Evolutionary conservation across 352 stramenopile genomes (phyloP).

Genomic region (Aphanomyces cochlioides): DNA sequence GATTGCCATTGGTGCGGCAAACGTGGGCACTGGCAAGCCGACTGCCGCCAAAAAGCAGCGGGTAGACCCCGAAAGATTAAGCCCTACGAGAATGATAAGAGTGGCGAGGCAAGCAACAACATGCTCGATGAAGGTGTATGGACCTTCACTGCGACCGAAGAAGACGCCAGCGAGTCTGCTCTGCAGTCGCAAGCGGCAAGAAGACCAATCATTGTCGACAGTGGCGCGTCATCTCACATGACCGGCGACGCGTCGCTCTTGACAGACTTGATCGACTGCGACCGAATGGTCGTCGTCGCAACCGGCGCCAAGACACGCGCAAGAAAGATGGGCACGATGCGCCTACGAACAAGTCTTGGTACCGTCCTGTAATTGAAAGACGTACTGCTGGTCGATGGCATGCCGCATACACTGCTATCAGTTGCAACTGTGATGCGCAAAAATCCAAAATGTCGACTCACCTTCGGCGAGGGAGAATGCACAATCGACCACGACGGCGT

Average conservation of each 20-base stretch:
- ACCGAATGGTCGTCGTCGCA: conserved; percentile 1
- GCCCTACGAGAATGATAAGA: too few species aligned
- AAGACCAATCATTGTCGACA: neutral
- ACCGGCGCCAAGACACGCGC: conserved; percentile 1
- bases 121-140: too few species aligned
- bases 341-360: neutral
- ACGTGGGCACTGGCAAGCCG: neutral
- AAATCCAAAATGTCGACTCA: conserved; percentile 5
- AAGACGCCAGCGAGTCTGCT: too few species aligned
- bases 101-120: too few species aligned
- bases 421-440: neutral
- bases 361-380: neutral
- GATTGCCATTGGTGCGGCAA: neutral
- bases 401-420: neutral
- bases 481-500: neutral
- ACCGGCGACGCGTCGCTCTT: neutral
- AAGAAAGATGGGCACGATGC: conserved; percentile 5
- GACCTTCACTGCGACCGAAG: too few species aligned
- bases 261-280: neutral
- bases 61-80: too few species aligned
- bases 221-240: conserved; percentile 7
- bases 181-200: too few species aligned
- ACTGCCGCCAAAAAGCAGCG: neutral
- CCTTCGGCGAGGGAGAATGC: conserved; percentile 14
- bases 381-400: neutral